Evolutionary conservation across 2,329 filamentous ascomycete species (phyloP).

Genomic region (Lecanicillium sp.): DNA sequence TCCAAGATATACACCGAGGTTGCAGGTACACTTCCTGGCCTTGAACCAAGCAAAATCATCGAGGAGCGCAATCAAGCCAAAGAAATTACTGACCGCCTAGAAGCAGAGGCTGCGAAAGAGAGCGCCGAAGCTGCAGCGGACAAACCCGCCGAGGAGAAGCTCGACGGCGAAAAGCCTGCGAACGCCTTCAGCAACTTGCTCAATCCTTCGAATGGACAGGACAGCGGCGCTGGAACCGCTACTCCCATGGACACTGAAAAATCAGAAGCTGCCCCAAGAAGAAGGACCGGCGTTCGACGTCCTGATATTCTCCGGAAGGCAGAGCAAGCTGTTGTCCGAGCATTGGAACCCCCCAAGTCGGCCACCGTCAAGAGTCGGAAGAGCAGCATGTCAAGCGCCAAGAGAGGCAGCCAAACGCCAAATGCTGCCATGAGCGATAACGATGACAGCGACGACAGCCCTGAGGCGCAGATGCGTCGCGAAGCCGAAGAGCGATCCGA

Average conservation of each 20-base stretch:
- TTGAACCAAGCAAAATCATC: slow-evolving; percentile 40
- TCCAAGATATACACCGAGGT: slow-evolving; percentile 67
- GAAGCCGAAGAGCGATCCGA: slow-evolving; percentile 29
- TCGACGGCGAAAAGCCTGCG: slow-evolving; percentile 16
- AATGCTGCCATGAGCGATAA: slow-evolving; percentile 30
- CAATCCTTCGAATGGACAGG: slow-evolving; percentile 36
- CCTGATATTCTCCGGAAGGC: slow-evolving; percentile 57
- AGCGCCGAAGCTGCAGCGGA: no score
- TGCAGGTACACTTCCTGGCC: slow-evolving; percentile 50
- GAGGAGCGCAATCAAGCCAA: slow-evolving; percentile 39
- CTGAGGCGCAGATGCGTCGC: slow-evolving; percentile 33
- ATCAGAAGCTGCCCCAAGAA: slow-evolving; percentile 34
- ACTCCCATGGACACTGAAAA: slow-evolving; percentile 36
- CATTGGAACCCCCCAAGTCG: slow-evolving; percentile 44
- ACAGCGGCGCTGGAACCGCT: slow-evolving; percentile 27
- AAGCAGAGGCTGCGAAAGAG: slow-evolving; percentile 24
- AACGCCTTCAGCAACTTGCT: slow-evolving; percentile 33
- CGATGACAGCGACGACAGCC: slow-evolving; percentile 35
- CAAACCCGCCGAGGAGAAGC: slow-evolving; percentile 22
- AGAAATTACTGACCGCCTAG: slow-evolving; percentile 34
- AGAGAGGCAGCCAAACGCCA: slow-evolving; percentile 37
- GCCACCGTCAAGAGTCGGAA: slow-evolving; percentile 39
- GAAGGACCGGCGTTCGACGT: slow-evolving; percentile 42
- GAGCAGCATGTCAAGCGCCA: slow-evolving; percentile 47
- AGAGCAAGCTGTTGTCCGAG: slow-evolving; percentile 50